Base-by-base conservation (phyloP, 2,329 filamentous ascomycete genomes). In the Fusarium transvaalense region DNA sequence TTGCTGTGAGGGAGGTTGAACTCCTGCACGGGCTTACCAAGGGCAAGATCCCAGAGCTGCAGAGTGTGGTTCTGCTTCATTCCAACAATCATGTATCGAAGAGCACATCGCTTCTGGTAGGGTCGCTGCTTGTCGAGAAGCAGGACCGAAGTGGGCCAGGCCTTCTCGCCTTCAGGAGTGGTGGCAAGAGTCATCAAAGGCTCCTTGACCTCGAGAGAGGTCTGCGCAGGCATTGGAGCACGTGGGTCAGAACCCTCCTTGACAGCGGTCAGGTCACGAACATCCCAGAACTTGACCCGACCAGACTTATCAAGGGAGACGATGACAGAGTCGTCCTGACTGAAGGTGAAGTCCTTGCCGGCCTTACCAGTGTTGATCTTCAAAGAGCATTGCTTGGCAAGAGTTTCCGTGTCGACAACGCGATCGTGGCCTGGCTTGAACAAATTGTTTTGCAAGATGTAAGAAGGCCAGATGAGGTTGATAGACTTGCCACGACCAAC, bases 41-140 rank as follows among this genome's bases (percentile, higher is more conserved):
- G 89, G 41, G 92, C 94, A 76, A 99, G 89, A 83, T 99, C 96
- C 97, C 96, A 99, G 43, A 99, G 88, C 84, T 99, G 97, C 66
- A 99, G 88, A 57, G 95, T 97, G 82, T 99, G 96, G 80, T 99
- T 99, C 80, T 99, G 96, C 83, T 98, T 97, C 88, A 98, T 93
- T 74, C 96, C 96, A 66, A 99, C 93, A 77, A 99, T 91, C 83
- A 99, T 91, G 82, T 99, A 99, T 65, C 96, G 90, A 67, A 97
- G 85, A 47, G 97, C 94, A 76, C 92, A 91, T 63, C 92, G 91
- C 82, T 96, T 97, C 82, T 91, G 88, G 80, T 97, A 97, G 45
- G 96, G 94, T 67, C 94, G 92, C 80, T 94, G 89, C 85, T 98
- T 99, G 82, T 99, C 96, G 73, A 99, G 89, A 80, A 99, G 91